These are phyloP conservation scores for Leucosporidium creatinivorum DNA, from an alignment of 768 basidiomycete species.

Conservation along the genomic window DNA sequence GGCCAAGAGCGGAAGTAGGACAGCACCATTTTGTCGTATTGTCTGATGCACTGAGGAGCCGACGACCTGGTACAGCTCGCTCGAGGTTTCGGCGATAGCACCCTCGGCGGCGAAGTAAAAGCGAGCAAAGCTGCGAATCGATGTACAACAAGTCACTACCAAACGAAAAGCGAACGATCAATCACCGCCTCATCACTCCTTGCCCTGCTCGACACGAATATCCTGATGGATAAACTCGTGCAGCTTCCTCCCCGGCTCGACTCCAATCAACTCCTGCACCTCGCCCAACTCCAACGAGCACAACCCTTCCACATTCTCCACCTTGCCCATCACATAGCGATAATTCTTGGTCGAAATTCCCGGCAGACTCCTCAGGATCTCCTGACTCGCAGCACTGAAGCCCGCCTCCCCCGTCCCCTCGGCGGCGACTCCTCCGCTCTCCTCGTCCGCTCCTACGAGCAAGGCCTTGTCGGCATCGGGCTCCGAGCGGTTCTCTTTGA, in stretches of 20 bases:
- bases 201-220: not conserved
- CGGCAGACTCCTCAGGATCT: constrained; percentile 71
- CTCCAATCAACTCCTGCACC: constrained; percentile 68
- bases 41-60: too few species aligned
- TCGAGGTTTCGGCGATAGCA: too few species aligned
- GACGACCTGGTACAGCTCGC: too few species aligned
- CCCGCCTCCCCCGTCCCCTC: constrained; percentile 57
- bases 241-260: constrained; percentile 69
- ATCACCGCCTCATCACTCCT: not conserved
- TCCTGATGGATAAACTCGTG: constrained; percentile 66
- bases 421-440: constrained; percentile 36
- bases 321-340: constrained; percentile 71
- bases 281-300: constrained; percentile 56
- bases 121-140: not conserved
- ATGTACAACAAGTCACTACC: not conserved
- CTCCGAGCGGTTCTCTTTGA: constrained; percentile 70
- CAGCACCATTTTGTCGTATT: too few species aligned
- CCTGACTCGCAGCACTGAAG: constrained; percentile 58
- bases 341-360: constrained; percentile 79
- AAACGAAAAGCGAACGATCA: not conserved
- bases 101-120: not conserved
- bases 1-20: too few species aligned
- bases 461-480: constrained; percentile 73
- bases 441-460: constrained; percentile 70
- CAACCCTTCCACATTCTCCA: constrained; percentile 67